Conservation (phyloP, 169 alveolate species). For the Plasmodium vinckei region DNA sequence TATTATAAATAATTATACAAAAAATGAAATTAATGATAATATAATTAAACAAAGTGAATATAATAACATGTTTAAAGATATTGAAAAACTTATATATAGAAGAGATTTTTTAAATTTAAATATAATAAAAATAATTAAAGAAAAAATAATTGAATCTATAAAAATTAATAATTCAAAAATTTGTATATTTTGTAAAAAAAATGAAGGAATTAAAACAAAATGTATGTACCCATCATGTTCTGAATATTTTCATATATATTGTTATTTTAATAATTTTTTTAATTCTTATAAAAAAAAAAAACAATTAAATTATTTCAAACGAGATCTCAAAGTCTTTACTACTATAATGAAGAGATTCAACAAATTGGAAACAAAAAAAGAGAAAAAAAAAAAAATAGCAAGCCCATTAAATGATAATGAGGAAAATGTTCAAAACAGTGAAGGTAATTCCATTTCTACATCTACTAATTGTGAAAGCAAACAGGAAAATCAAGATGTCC, state of each 20-base stretch:
- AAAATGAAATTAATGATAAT: slow-evolving; percentile 6
- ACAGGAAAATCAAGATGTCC: not conserved
- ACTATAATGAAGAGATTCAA: too few species aligned
- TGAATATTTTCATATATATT: slow-evolving; percentile 45
- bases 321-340: not conserved
- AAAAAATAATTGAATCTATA: slow-evolving; percentile 25
- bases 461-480: not conserved
- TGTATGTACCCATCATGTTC: slow-evolving; percentile 62
- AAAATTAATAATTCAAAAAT: slow-evolving; percentile 9
- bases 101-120: slow-evolving; percentile 42
- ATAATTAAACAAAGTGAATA: slow-evolving; percentile 6
- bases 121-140: slow-evolving; percentile 31
- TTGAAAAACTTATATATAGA: slow-evolving; percentile 37
- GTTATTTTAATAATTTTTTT: slow-evolving; percentile 28
- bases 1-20: slow-evolving; percentile 19
- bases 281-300: not conserved
- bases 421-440: not conserved
- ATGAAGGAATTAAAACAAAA: slow-evolving; percentile 29
- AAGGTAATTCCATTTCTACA: not conserved
- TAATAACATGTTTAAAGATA: slow-evolving; percentile 33
- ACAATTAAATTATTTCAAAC: not conserved
- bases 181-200: slow-evolving; percentile 25
- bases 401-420: not conserved
- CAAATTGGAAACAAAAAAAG: not conserved
- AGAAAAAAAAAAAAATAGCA: not conserved